These are phyloP conservation scores for Tricholoma saponaceum DNA, from an alignment of 768 basidiomycete genomes.

Conservation along the genomic window DNA sequence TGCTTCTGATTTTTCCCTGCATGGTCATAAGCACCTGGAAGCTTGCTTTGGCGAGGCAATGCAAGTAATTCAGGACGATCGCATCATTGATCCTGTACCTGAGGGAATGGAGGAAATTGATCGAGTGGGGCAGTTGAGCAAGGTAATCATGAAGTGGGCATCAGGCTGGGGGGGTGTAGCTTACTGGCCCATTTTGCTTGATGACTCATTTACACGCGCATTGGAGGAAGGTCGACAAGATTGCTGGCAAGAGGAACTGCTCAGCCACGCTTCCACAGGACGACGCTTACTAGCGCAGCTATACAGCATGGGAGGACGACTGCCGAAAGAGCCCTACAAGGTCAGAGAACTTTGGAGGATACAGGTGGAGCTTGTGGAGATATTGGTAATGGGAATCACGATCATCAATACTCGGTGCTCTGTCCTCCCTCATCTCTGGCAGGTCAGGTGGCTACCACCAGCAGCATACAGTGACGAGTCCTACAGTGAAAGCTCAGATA, in stretches of 20 bases:
- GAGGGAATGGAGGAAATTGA: neutral
- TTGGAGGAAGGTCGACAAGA: neutral
- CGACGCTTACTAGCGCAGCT: neutral
- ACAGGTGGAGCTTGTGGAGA: neutral
- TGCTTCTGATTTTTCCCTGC: neutral
- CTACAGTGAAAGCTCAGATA: neutral
- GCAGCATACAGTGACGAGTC: neutral
- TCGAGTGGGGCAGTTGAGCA: neutral
- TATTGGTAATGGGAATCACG: neutral
- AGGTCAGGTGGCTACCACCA: neutral
- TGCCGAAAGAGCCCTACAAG: slow-evolving; percentile 1
- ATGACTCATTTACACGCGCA: neutral
- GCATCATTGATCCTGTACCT: neutral
- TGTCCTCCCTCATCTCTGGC: neutral
- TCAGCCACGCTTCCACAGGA: neutral
- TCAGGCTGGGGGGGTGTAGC: neutral
- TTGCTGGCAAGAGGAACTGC: neutral
- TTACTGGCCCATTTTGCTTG: neutral
- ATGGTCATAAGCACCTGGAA: neutral
- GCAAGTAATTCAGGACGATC: neutral
- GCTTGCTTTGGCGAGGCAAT: neutral
- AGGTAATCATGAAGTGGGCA: neutral
- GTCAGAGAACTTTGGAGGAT: neutral
- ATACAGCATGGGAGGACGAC: neutral
- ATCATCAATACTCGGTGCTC: neutral